Conservation (phyloP, 306 rosid genomes). For the Luffa acutangula region DNA sequence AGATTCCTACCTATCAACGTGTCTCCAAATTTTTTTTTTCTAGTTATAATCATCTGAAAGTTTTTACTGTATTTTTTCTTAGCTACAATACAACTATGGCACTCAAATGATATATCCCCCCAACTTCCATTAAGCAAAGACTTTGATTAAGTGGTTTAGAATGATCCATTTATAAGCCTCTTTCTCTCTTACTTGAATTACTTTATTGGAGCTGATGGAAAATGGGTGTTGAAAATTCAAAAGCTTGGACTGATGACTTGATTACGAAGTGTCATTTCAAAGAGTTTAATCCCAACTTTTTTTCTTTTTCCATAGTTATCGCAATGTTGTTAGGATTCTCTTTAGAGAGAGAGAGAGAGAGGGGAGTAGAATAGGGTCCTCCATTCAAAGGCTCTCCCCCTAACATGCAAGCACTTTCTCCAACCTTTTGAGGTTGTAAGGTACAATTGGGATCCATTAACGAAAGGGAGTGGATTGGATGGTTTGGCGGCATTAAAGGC, state of each 20-base stretch:
- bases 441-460: constrained; percentile 5
- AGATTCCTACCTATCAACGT: too few relatives aligned
- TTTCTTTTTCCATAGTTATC: not conserved
- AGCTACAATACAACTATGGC: not conserved
- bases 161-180: not conserved
- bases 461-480: constrained; percentile 1
- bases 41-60: too few relatives aligned
- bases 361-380: not conserved
- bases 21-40: too few relatives aligned
- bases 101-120: not conserved
- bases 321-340: not conserved
- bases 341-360: not conserved
- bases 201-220: not conserved
- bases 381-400: not conserved
- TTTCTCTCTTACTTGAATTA: not conserved
- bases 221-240: not conserved
- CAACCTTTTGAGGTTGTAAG: constrained; percentile 1
- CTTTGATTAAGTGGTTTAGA: not conserved
- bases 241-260: not conserved
- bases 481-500: constrained; percentile 6
- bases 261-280: not conserved
- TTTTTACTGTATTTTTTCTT: not conserved
- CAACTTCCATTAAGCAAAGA: too few relatives aligned
- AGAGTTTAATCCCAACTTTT: not conserved
- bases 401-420: constrained; percentile 8